phyloP scores from a whole-genome alignment of 176 grass and related monocot species.

The Eleusine indica region DNA sequence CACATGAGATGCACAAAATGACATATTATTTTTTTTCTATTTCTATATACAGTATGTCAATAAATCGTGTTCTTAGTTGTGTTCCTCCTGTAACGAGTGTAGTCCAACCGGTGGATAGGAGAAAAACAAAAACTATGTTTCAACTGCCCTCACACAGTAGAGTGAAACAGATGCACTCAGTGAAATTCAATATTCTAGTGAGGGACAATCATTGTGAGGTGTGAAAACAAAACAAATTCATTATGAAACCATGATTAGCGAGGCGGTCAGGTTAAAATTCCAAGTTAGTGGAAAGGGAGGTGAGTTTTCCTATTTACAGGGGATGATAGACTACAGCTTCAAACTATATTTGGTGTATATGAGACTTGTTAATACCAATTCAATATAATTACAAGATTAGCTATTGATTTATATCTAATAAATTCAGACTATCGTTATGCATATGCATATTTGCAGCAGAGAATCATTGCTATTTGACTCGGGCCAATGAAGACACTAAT shows the following conservation, averaged over 20 bases:
- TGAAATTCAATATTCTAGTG: background rate
- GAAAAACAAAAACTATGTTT: background rate
- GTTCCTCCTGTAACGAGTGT: background rate
- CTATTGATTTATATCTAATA: background rate
- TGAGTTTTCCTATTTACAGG: background rate
- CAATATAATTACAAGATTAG: background rate
- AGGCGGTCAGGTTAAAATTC: background rate
- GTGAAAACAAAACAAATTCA: background rate
- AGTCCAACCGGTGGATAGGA: background rate
- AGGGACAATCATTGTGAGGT: background rate
- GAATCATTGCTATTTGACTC: background rate
- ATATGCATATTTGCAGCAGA: background rate
- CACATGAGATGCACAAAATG: background rate
- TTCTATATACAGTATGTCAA: background rate
- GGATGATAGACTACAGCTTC: background rate
- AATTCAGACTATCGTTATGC: background rate
- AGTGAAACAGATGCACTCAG: background rate
- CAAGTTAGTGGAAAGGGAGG: background rate
- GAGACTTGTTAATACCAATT: background rate
- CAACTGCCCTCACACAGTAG: background rate
- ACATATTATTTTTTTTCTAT: background rate
- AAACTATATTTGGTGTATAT: slow-evolving; percentile 2
- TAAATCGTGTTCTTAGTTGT: background rate
- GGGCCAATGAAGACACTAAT: background rate
- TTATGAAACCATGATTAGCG: background rate